phyloP scores from a whole-genome alignment of 2,329 filamentous ascomycete species.

The Claviceps cyperi region DNA sequence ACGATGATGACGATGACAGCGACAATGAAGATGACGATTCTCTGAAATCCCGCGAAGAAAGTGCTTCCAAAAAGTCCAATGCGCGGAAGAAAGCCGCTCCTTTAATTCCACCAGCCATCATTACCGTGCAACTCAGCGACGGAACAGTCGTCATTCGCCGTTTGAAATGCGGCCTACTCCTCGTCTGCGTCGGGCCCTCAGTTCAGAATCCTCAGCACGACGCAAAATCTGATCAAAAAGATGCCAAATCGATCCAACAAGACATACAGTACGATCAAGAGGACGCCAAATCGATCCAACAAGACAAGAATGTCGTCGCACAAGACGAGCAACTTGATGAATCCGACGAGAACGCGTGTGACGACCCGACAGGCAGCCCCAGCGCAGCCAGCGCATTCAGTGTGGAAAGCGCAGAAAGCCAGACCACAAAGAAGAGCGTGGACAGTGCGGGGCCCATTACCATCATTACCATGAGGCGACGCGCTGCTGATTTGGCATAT shows the following conservation, averaged over 20 bases:
- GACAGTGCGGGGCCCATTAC: slow-evolving; percentile 27
- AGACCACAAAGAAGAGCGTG: slow-evolving; percentile 26
- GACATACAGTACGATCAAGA: too few species aligned
- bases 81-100: slow-evolving; percentile 3
- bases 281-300: too few species aligned
- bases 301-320: background rate
- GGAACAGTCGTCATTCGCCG: slow-evolving; percentile 44
- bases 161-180: slow-evolving; percentile 44
- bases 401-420: slow-evolving; percentile 28
- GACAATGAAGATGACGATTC: background rate
- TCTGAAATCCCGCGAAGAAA: background rate
- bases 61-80: slow-evolving; percentile 1
- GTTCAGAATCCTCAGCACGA: slow-evolving; percentile 12
- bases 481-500: slow-evolving; percentile 42
- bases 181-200: slow-evolving; percentile 43
- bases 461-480: slow-evolving; percentile 37
- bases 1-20: slow-evolving; percentile 13
- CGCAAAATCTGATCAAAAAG: slow-evolving; percentile 5
- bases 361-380: slow-evolving; percentile 21
- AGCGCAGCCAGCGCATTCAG: slow-evolving; percentile 28
- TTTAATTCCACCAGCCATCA: slow-evolving; percentile 24
- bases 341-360: background rate
- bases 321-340: background rate
- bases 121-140: slow-evolving; percentile 44
- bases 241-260: too few species aligned